Percentiles rank a stretch among this genome's conserved stretches.
phyloP scores from a whole-genome alignment of 331 rosid genomes.

The Arachis monticola region DNA sequence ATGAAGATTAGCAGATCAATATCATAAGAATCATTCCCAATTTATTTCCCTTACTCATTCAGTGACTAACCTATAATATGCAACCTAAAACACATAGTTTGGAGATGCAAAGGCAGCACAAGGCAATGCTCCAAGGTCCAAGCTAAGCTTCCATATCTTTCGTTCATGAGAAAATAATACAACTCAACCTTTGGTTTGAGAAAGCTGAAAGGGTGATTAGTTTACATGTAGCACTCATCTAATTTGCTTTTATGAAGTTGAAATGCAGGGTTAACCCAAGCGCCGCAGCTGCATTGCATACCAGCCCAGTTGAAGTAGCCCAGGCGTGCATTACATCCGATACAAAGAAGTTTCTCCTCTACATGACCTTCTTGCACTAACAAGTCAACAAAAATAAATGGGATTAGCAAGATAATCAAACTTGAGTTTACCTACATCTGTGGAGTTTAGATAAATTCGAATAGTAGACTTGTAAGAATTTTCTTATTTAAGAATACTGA shows the following conservation, averaged over 20 bases:
- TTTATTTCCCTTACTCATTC: neutral
- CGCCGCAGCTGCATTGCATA: slow-evolving; percentile 90
- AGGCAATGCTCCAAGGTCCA: slow-evolving; percentile 23
- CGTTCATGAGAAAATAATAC: neutral
- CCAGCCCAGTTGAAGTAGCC: slow-evolving; percentile 94
- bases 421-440: no score
- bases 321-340: slow-evolving; percentile 84
- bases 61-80: neutral
- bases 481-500: no score
- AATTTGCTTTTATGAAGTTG: slow-evolving; percentile 80
- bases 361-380: slow-evolving; percentile 82
- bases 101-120: neutral
- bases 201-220: neutral
- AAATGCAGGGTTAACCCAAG: slow-evolving; percentile 90
- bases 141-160: neutral
- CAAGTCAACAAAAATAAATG: slow-evolving; percentile 34
- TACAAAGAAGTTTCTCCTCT: slow-evolving; percentile 71
- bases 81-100: neutral
- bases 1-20: slow-evolving; percentile 7
- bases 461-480: no score
- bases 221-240: slow-evolving; percentile 69
- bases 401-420: slow-evolving; percentile 23
- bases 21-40: slow-evolving; percentile 11
- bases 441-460: no score
- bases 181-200: slow-evolving; percentile 10